phyloP scores from a whole-genome alignment of 208 protist genomes.

The Acanthamoeba healyi region DNA sequence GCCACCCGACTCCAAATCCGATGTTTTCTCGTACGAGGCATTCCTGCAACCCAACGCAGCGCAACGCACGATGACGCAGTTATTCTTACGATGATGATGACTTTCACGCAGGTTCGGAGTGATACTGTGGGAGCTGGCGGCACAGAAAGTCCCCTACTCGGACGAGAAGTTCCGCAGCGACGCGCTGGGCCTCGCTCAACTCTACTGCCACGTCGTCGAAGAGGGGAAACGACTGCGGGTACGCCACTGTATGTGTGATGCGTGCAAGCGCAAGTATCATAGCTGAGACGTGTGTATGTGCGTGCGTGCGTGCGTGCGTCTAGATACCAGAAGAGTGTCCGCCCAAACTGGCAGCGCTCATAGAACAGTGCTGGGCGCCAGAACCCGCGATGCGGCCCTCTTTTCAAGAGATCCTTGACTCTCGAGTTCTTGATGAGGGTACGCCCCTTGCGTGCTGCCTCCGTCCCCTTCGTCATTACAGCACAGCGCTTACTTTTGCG shows the following conservation, averaged over 20 bases:
- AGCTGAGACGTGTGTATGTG: background rate
- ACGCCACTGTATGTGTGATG: background rate
- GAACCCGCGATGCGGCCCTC: conserved; percentile 54
- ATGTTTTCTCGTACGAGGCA: background rate
- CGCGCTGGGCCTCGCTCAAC: background rate
- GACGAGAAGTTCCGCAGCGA: background rate
- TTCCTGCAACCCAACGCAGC: too few species aligned
- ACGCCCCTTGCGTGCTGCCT: background rate
- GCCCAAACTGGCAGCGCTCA: conserved; percentile 5
- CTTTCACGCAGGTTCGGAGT: background rate
- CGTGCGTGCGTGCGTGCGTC: background rate
- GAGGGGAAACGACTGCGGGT: background rate
- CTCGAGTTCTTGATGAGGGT: conserved; percentile 35
- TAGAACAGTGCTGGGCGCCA: conserved; percentile 27
- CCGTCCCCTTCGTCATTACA: too few species aligned
- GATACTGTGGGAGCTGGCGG: conserved; percentile 65
- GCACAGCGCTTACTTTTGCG: too few species aligned
- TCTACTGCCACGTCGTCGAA: conserved; percentile 29
- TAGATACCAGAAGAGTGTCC: conserved; percentile 60
- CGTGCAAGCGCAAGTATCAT: background rate
- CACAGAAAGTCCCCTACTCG: conserved; percentile 39
- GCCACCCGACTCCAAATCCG: background rate
- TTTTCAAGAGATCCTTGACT: conserved; percentile 42
- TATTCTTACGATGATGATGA: background rate
- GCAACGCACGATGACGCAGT: background rate